Evolutionary conservation across 176 grass and related monocot species (phyloP).

Genomic region (Miscanthus lutarioriparius): DNA sequence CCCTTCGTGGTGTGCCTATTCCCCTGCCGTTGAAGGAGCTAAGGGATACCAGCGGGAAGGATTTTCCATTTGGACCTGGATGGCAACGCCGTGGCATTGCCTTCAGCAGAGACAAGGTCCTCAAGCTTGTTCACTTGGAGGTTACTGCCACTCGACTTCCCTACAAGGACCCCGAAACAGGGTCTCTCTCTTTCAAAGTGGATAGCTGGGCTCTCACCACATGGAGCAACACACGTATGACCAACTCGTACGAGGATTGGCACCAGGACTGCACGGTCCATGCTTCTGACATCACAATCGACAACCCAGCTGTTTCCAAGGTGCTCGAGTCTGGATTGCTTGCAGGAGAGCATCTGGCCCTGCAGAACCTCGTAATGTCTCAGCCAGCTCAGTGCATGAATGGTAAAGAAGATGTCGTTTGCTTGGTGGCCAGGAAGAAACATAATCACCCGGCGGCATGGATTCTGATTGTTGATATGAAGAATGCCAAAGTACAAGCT

Average conservation of each 20-base stretch:
- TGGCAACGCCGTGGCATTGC: no score
- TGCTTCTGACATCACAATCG: not conserved
- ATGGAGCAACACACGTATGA: not conserved
- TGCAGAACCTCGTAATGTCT: not conserved
- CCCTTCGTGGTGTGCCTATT: no score
- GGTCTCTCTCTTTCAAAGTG: not conserved
- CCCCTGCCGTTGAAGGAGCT: no score
- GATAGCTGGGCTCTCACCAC: not conserved
- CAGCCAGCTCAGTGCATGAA: not conserved
- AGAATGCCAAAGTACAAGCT: not conserved
- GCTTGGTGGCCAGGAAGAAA: constrained; percentile 4
- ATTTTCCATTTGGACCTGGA: no score
- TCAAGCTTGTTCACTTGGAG: no score
- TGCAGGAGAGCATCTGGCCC: not conserved
- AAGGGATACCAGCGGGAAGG: no score
- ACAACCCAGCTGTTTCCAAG: not conserved
- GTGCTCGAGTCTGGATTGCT: not conserved
- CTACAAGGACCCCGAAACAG: not conserved
- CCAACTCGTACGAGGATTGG: not conserved
- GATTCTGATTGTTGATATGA: not conserved
- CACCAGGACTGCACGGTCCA: not conserved
- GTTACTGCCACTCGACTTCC: no score
- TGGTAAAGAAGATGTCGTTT: not conserved
- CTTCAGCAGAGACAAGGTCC: no score
- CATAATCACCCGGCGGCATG: not conserved